Evolutionary conservation across 306 rosid species (phyloP).

Genomic region (Argentina anserina): DNA sequence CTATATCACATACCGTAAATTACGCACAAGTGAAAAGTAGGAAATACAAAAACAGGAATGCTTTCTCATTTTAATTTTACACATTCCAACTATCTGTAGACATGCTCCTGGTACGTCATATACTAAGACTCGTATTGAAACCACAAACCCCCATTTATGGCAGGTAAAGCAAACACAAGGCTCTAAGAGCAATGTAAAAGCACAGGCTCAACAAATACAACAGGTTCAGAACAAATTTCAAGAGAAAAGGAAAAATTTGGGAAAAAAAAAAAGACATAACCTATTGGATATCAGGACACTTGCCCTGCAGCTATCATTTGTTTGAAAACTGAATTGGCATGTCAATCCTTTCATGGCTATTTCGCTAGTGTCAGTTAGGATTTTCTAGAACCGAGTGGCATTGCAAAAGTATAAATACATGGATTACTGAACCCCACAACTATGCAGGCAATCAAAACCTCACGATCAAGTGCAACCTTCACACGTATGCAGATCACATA

Average conservation of each 20-base stretch:
- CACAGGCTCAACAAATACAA: not conserved
- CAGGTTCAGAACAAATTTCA: not conserved
- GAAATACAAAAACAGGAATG: not conserved
- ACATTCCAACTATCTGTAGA: not conserved
- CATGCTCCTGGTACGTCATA: not conserved
- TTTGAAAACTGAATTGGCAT: not conserved
- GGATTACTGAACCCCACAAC: not conserved
- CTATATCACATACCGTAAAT: not conserved
- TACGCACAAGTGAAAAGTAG: not conserved
- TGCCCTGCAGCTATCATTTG: not conserved
- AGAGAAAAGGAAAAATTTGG: not conserved
- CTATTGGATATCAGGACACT: slow-evolving; percentile 58
- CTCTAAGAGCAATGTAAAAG: not conserved
- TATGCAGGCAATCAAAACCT: not conserved
- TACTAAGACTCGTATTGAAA: too few relatives aligned
- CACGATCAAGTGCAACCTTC: not conserved
- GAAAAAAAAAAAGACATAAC: slow-evolving; percentile 14
- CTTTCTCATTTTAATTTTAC: not conserved
- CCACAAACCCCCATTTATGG: not conserved
- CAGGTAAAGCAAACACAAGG: not conserved
- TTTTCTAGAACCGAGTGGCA: not conserved
- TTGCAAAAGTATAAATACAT: not conserved
- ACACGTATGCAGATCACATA: not conserved
- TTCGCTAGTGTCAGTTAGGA: not conserved
- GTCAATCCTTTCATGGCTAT: not conserved